Conservation (phyloP, 2,329 filamentous ascomycete species). For the Metarhizium rileyi region DNA sequence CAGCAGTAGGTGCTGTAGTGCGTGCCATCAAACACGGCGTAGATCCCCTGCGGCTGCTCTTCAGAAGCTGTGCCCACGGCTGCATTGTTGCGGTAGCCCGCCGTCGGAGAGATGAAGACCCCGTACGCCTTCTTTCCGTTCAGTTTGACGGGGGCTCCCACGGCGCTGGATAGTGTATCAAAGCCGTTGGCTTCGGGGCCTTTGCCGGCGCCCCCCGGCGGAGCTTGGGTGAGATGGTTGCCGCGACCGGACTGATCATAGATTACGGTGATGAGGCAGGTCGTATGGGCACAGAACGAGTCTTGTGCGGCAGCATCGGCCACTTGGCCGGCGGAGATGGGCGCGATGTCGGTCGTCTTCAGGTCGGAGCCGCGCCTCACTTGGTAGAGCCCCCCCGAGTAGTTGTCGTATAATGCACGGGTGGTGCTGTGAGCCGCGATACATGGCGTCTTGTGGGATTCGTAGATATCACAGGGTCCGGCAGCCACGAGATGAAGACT, state of each 20-base stretch:
- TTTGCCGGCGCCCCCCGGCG: constrained; percentile 42
- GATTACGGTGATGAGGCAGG: constrained; percentile 53
- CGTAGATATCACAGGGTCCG: constrained; percentile 53
- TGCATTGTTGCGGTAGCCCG: constrained; percentile 52
- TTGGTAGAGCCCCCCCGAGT: constrained; percentile 46
- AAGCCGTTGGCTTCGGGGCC: constrained; percentile 47
- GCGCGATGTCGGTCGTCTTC: constrained; percentile 6
- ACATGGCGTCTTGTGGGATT: constrained; percentile 48
- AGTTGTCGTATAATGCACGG: constrained; percentile 47
- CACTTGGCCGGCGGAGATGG: constrained; percentile 37
- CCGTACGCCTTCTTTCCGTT: constrained; percentile 54
- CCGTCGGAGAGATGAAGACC: constrained; percentile 51
- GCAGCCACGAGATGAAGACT: too few species aligned
- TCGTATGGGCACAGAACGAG: constrained; percentile 48
- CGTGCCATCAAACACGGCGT: constrained; percentile 49
- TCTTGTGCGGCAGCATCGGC: constrained; percentile 53
- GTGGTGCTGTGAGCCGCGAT: constrained; percentile 57
- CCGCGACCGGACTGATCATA: constrained; percentile 55
- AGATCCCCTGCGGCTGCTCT: constrained; percentile 49
- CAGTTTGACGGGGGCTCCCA: constrained; percentile 50
- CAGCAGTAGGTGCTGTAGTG: constrained; percentile 49
- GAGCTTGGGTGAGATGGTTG: constrained; percentile 54
- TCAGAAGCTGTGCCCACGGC: constrained; percentile 42
- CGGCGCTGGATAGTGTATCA: constrained; percentile 50
- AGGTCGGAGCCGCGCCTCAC: constrained; percentile 43